Percentiles rank a stretch among this genome's conserved stretches.
phyloP scores from a whole-genome alignment of 139 green algal genomes.

The Coccomyxa sp. region DNA sequence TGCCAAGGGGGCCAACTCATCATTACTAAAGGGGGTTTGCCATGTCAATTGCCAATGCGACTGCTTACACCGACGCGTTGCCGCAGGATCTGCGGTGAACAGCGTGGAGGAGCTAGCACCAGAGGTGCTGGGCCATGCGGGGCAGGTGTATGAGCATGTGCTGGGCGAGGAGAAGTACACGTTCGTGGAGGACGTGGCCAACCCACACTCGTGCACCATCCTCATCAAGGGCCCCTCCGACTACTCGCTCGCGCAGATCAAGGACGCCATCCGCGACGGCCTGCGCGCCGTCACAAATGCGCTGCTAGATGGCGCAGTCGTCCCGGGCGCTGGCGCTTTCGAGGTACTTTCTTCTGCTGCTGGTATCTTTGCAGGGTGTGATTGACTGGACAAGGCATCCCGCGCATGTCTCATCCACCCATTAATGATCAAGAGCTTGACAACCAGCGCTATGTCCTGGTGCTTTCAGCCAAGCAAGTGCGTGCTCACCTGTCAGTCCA shows the following conservation, averaged over 20 bases:
- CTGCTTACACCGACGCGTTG: neutral
- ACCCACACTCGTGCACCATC: conserved; percentile 92
- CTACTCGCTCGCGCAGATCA: conserved; percentile 96
- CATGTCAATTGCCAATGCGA: too few relatives aligned
- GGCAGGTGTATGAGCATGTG: conserved; percentile 95
- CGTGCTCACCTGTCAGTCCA: too few relatives aligned
- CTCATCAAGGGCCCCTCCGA: conserved; percentile 97
- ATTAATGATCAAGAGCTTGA: too few relatives aligned
- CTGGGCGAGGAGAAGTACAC: conserved; percentile 99
- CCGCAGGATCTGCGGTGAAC: conserved; percentile 52
- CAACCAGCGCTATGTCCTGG: too few relatives aligned
- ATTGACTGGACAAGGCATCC: too few relatives aligned
- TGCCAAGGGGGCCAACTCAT: too few relatives aligned
- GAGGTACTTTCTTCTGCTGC: conserved; percentile 59
- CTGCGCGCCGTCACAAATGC: conserved; percentile 96
- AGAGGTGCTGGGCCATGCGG: conserved; percentile 72
- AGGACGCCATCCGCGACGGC: conserved; percentile 96
- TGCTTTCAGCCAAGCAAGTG: too few relatives aligned
- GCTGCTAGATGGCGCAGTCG: conserved; percentile 77
- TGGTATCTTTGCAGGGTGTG: neutral
- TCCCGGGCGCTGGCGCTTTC: conserved; percentile 89
- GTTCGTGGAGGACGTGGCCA: conserved; percentile 92
- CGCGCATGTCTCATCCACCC: too few relatives aligned
- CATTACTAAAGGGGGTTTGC: too few relatives aligned
- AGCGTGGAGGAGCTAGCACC: conserved; percentile 77